phyloP scores from a whole-genome alignment of 2,329 filamentous ascomycete genomes.

The Amauroascus niger region DNA sequence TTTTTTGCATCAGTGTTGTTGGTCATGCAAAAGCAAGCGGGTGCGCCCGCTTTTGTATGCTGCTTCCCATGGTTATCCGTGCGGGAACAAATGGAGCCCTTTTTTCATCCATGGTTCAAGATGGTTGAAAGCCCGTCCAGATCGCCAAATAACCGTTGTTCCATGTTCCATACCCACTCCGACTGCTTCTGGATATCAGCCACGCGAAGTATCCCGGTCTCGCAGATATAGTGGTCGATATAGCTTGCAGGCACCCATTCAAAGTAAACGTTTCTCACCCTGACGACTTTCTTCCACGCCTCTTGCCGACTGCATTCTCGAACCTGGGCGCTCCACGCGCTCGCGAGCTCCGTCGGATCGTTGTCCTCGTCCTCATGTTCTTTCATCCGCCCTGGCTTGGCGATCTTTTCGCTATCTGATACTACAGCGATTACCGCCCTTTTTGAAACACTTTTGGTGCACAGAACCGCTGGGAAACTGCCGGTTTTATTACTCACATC shows the following conservation, averaged over 20 bases:
- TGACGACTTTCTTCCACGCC: constrained; percentile 18
- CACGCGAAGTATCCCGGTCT: constrained; percentile 34
- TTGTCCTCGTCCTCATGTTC: constrained; percentile 45
- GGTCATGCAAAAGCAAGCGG: too few species aligned
- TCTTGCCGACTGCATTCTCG: neutral
- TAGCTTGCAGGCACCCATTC: constrained; percentile 45
- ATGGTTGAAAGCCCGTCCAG: too few species aligned
- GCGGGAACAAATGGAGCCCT: neutral
- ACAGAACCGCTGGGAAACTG: constrained; percentile 49
- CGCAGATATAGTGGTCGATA: constrained; percentile 44
- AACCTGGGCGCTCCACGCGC: constrained; percentile 8
- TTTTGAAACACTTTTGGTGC: constrained; percentile 43
- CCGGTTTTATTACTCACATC: constrained; percentile 60
- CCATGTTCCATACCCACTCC: constrained; percentile 9
- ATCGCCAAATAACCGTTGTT: constrained; percentile 15
- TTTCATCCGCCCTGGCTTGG: constrained; percentile 37
- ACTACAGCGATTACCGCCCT: constrained; percentile 45
- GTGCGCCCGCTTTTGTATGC: too few species aligned
- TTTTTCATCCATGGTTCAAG: constrained; percentile 12
- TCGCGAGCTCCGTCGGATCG: constrained; percentile 42
- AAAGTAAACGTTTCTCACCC: constrained; percentile 41
- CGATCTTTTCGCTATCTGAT: constrained; percentile 54
- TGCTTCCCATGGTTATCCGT: neutral
- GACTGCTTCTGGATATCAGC: constrained; percentile 18
- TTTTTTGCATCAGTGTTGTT: too few species aligned